Conservation (phyloP, 441 rosid genomes). For the Manihot esculenta region DNA sequence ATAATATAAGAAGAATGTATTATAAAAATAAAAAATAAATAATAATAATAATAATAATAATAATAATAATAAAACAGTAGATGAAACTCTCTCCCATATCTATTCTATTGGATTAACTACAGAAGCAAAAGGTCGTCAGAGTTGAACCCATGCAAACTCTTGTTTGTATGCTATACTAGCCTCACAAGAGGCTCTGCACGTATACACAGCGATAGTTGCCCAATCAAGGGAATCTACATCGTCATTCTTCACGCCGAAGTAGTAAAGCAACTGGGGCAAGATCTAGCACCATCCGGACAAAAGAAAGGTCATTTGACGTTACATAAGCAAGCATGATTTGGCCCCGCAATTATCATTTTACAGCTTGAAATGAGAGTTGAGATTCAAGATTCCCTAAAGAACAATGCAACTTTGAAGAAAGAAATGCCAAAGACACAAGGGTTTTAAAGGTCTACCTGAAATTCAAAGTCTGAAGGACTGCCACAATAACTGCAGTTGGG, state of each 20-base stretch:
- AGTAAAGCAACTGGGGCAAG: slow-evolving; percentile 77
- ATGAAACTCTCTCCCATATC: no score
- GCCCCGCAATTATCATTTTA: background rate
- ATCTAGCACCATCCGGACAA: slow-evolving; percentile 42
- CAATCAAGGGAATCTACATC: slow-evolving; percentile 83
- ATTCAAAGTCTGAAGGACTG: slow-evolving; percentile 59
- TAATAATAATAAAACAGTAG: no score
- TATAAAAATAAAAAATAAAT: no score
- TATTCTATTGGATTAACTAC: no score
- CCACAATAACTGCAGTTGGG: slow-evolving; percentile 73
- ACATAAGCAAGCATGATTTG: no score
- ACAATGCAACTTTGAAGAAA: background rate
- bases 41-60: no score
- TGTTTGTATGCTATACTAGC: slow-evolving; percentile 52
- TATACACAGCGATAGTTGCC: slow-evolving; percentile 65
- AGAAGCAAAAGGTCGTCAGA: slow-evolving; percentile 10
- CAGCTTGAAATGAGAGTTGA: background rate
- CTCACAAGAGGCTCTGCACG: slow-evolving; percentile 80
- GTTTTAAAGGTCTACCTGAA: slow-evolving; percentile 52
- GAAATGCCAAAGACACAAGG: background rate
- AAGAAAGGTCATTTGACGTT: background rate
- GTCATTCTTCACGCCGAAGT: slow-evolving; percentile 63
- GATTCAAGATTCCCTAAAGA: background rate
- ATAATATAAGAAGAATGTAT: no score
- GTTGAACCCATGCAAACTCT: slow-evolving; percentile 87